Conservation (phyloP, 805 yeast species). For the Lipomyces yamanashiensis region DNA sequence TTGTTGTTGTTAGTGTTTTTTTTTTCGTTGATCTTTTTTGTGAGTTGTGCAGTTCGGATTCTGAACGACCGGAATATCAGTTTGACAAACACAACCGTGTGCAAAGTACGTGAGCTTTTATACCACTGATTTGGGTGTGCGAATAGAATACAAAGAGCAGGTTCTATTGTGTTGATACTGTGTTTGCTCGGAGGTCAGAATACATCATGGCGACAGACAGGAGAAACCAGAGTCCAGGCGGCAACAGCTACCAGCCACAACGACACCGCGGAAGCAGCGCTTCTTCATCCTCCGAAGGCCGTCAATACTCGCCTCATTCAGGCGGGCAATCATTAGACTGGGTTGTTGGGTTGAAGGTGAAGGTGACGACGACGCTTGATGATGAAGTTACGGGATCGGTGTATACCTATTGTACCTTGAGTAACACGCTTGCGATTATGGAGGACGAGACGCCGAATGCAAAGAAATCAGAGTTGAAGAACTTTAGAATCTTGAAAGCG, state of each 20-base stretch:
- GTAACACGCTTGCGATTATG: conserved; percentile 49
- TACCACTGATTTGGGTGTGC: too few species aligned
- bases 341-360: conserved; percentile 52
- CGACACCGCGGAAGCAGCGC: neutral
- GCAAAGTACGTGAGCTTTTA: too few species aligned
- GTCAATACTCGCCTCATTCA: conserved; percentile 6
- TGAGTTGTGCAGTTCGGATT: too few species aligned
- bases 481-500: conserved; percentile 60
- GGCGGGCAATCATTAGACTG: conserved; percentile 17
- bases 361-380: conserved; percentile 63
- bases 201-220: conserved; percentile 1
- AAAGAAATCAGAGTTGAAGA: conserved; percentile 36
- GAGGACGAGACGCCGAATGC: conserved; percentile 4
- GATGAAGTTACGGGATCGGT: conserved; percentile 63
- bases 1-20: too few species aligned
- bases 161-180: too few species aligned
- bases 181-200: neutral
- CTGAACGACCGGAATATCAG: too few species aligned
- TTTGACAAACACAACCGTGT: too few species aligned
- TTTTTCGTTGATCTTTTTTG: too few species aligned
- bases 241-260: neutral
- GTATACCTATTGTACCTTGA: conserved; percentile 60
- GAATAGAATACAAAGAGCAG: too few species aligned
- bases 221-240: conserved; percentile 13
- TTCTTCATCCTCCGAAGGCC: neutral